Base-by-base conservation (phyloP, 106 monocot species). In the Acanthochlamys bracteata region DNA sequence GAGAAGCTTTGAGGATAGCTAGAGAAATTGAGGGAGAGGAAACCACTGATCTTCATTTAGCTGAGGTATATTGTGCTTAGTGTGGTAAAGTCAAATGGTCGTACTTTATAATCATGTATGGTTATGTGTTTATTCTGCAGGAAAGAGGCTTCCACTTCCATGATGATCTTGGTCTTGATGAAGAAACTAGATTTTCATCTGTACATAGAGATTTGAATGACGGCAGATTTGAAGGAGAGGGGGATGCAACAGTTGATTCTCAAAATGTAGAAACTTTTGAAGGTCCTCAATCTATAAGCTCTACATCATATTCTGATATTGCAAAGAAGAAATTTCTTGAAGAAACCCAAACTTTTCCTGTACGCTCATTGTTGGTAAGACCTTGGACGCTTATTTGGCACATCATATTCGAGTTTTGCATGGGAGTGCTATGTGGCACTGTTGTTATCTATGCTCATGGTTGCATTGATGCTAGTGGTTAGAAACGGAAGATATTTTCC, bases 1-100 rank as follows among this genome's bases (percentile, higher is more conserved):
- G 69, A 60, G 69, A 69, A 69, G 96, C 96, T 62, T 67, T 77
- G 64, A 85, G 79, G 79, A 74, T 98, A 70, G 96, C 96, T n/a
- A 91, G 88, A 72, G 85, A 98, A 85, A 98, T 98, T 56, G 88
- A 88, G 55, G 85, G 85, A 26, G 88, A 91, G 80, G 96, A 79
- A 17, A 98, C 91, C 23, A 53, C 74, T 17, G 96, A 98, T 78
- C 60, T 79, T 66, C 96, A 98, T 71, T 60, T 85, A 62, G 88
- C 96, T 54, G 96, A 98, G 88, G 96, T 91, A 39, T 59, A 45
- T 22, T 23, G n/a, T 42, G 22, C 20, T 7, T 41, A 9, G 0
- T n/a, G 16, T 39, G 22, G 23, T 3, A n/a, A 56, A 10, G 0
- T 16, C 39, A 25, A 10, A n/a, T 33, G 40, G 23, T 13, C 39